phyloP scores from a whole-genome alignment of 1,284 basidiomycete genomes.

The Lentinus polychrous region DNA sequence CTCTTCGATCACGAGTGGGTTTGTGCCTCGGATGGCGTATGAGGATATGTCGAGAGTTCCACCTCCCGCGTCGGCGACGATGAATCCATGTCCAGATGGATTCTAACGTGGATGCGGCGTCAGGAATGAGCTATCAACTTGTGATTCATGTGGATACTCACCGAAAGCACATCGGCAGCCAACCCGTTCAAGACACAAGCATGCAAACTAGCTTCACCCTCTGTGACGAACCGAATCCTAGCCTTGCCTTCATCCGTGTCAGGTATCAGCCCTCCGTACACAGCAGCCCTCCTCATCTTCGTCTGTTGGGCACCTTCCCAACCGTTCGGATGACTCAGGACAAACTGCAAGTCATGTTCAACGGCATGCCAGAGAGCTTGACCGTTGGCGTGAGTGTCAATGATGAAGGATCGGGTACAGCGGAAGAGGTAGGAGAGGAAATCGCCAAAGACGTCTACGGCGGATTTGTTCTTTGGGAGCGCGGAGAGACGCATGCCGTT shows the following conservation, averaged over 20 bases:
- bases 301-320: conserved; percentile 79
- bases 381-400: conserved; percentile 68
- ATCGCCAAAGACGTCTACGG: conserved; percentile 71
- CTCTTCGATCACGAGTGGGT: conserved; percentile 70
- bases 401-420: conserved; percentile 67
- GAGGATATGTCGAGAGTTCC: conserved; percentile 75
- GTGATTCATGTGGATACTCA: conserved; percentile 25
- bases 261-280: conserved; percentile 59
- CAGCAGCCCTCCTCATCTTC: conserved; percentile 64
- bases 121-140: conserved; percentile 2
- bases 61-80: conserved; percentile 74
- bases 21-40: conserved; percentile 60
- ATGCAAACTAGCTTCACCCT: conserved; percentile 75
- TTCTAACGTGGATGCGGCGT: conserved; percentile 32
- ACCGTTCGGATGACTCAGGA: conserved; percentile 72
- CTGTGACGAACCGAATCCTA: conserved; percentile 69
- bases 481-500: conserved; percentile 69
- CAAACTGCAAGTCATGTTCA: conserved; percentile 60
- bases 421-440: conserved; percentile 67
- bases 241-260: conserved; percentile 65
- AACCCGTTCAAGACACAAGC: conserved; percentile 70
- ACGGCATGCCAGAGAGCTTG: conserved; percentile 56
- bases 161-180: conserved; percentile 66
- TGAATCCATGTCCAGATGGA: conserved; percentile 63
- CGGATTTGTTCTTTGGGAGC: conserved; percentile 56